Conservation (phyloP, 306 rosid genomes). For the Trifolium dubium region DNA sequence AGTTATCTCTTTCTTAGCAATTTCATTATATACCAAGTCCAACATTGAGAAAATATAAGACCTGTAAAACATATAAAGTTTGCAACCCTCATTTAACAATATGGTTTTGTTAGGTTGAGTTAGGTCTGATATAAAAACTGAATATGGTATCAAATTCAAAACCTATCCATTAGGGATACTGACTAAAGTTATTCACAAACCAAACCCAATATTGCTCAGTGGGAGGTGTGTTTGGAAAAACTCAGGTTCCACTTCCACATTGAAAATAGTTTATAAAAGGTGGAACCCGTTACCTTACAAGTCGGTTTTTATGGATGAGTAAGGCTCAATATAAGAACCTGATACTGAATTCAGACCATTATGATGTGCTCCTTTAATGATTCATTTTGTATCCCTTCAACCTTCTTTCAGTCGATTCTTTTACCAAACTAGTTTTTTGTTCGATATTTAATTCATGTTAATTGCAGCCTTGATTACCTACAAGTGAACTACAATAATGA, state of each 20-base stretch:
- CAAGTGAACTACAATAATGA: slow-evolving; percentile 98
- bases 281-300: background rate
- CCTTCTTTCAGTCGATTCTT: slow-evolving; percentile 8
- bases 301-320: background rate
- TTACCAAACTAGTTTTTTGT: slow-evolving; percentile 7
- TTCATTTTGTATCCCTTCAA: slow-evolving; percentile 6
- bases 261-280: background rate
- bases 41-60: background rate
- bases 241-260: background rate
- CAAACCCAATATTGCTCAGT: too few relatives aligned
- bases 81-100: background rate
- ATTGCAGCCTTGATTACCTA: slow-evolving; percentile 91
- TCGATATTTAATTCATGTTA: slow-evolving; percentile 36
- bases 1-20: slow-evolving; percentile 17
- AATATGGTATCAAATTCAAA: too few relatives aligned
- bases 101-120: too few relatives aligned
- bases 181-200: too few relatives aligned
- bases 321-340: too few relatives aligned
- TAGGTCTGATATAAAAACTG: too few relatives aligned
- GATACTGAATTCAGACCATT: background rate
- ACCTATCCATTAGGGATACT: too few relatives aligned
- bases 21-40: background rate
- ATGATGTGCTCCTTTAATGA: slow-evolving; percentile 1
- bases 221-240: background rate
- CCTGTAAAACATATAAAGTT: too few relatives aligned